Conservation (phyloP, 106 monocot genomes). For the Dendrobium nobile region DNA sequence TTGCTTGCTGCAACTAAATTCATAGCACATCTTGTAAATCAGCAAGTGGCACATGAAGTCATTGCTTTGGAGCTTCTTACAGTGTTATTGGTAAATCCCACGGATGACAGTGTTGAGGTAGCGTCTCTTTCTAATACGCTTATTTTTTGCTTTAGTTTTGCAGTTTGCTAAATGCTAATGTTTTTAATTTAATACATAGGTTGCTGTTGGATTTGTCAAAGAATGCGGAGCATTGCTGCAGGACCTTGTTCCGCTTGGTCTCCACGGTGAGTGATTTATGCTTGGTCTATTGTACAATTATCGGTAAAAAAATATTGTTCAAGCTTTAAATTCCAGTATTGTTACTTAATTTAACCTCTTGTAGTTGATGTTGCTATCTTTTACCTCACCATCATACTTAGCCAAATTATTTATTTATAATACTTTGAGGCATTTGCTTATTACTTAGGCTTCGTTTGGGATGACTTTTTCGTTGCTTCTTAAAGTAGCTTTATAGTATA, state of each 20-base stretch:
- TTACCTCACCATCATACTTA: not conserved
- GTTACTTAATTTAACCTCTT: not conserved
- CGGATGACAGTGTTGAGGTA: slow-evolving; percentile 97
- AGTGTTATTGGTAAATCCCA: slow-evolving; percentile 75
- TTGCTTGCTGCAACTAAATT: slow-evolving; percentile 91
- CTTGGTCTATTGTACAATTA: not conserved
- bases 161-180: not conserved
- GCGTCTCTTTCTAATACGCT: not conserved
- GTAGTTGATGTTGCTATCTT: slow-evolving; percentile 1
- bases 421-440: too few relatives aligned
- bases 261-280: slow-evolving; percentile 55
- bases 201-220: slow-evolving; percentile 95
- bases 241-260: slow-evolving; percentile 72
- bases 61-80: slow-evolving; percentile 86
- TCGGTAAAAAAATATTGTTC: not conserved
- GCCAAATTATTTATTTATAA: not conserved
- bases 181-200: slow-evolving; percentile 26
- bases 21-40: slow-evolving; percentile 91
- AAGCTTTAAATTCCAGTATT: not conserved
- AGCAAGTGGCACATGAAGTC: slow-evolving; percentile 90
- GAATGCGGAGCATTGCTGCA: slow-evolving; percentile 94
- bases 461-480: too few relatives aligned
- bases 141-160: not conserved
- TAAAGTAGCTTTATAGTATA: too few relatives aligned
- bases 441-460: too few relatives aligned